These are phyloP conservation scores for Macroventuria anomochaeta DNA, from an alignment of 2,329 filamentous ascomycete species.

Conservation along the genomic window DNA sequence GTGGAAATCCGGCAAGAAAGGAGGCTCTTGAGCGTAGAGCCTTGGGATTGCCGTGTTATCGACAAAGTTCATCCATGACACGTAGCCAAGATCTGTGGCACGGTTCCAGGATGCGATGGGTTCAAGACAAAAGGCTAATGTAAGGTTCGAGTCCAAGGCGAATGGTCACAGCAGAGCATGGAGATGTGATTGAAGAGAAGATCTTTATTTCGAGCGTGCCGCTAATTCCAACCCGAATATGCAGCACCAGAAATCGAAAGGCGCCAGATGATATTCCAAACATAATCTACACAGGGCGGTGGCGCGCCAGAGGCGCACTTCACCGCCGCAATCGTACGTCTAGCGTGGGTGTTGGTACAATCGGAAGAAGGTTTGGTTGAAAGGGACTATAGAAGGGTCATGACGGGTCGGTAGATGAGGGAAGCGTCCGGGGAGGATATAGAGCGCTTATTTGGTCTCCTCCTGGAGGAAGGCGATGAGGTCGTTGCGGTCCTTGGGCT, in stretches of 20 bases:
- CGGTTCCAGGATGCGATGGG: no score
- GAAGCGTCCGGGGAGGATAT: constrained; percentile 29
- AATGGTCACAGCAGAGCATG: no score
- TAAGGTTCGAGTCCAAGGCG: no score
- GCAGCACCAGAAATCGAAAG: constrained; percentile 42
- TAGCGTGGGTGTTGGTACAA: constrained; percentile 51
- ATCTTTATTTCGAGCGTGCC: constrained; percentile 45
- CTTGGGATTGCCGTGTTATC: no score
- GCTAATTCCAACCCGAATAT: constrained; percentile 46
- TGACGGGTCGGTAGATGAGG: constrained; percentile 30
- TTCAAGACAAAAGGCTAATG: no score
- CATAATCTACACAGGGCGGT: constrained; percentile 45
- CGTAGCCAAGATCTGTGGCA: not conserved
- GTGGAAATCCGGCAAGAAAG: not conserved
- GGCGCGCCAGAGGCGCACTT: constrained; percentile 28
- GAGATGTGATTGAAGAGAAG: no score
- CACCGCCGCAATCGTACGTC: constrained; percentile 48
- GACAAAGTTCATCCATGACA: not conserved
- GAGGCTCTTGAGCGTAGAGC: no score
- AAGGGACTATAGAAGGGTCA: constrained; percentile 37
- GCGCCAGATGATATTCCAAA: constrained; percentile 45
- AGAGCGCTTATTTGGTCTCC: constrained; percentile 68
- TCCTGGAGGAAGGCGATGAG: constrained; percentile 86
- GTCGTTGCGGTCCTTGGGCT: constrained; percentile 99
- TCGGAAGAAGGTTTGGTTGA: constrained; percentile 32